Conservation (phyloP, 176 grass and related monocot genomes). For the Musa itinerans region DNA sequence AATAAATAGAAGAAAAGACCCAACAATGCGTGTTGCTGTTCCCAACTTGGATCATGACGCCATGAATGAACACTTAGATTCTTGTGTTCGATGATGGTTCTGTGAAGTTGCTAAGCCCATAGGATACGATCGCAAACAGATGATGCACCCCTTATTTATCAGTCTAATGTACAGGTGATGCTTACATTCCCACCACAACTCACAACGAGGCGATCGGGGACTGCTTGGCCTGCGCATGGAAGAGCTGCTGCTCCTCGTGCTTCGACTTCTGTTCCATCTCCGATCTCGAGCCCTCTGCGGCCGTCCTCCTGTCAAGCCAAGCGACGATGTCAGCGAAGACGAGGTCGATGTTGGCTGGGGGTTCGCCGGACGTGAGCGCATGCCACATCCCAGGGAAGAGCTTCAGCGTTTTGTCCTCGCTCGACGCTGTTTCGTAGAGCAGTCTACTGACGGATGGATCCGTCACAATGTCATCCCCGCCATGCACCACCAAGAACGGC, state of each 20-base stretch:
- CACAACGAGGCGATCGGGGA: too few species aligned
- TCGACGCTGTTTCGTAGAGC: constrained; percentile 45
- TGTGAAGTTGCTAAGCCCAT: too few species aligned
- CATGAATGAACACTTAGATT: too few species aligned
- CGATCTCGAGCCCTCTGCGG: background rate
- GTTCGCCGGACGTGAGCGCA: constrained; percentile 35
- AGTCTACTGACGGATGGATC: constrained; percentile 47
- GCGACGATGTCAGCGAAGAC: constrained; percentile 52
- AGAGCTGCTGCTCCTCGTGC: background rate
- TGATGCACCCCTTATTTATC: too few species aligned
- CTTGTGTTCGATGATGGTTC: too few species aligned
- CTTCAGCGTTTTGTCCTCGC: constrained; percentile 58
- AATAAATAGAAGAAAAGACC: too few species aligned
- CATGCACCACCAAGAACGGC: constrained; percentile 58
- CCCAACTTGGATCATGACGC: too few species aligned
- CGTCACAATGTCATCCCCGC: constrained; percentile 40
- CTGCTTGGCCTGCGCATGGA: too few species aligned
- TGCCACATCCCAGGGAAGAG: constrained; percentile 74
- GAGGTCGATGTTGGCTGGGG: constrained; percentile 29
- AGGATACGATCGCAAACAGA: too few species aligned
- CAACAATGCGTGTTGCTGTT: too few species aligned
- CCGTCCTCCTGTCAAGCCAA: constrained; percentile 38
- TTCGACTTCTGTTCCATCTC: constrained; percentile 5
- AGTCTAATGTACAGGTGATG: too few species aligned
- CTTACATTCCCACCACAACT: too few species aligned